Evolutionary conservation across 768 basidiomycete species (phyloP).

Genomic region (Russula virescens): DNA sequence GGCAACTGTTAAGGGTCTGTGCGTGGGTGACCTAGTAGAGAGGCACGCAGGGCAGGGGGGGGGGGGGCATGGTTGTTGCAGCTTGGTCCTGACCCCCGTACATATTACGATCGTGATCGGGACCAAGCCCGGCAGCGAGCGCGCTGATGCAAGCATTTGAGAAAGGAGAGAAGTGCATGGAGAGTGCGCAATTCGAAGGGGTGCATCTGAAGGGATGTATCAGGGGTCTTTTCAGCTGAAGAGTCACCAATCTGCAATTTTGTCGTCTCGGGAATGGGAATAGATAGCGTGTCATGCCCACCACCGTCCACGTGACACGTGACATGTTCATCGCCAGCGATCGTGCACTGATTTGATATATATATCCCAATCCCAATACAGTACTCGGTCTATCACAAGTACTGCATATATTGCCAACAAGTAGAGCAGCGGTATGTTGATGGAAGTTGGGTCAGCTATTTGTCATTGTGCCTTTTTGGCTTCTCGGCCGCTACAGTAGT

Average conservation of each 20-base stretch:
- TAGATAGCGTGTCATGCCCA: too few species aligned
- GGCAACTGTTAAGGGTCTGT: constrained; percentile 58
- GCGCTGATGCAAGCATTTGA: constrained; percentile 54
- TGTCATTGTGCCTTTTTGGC: too few species aligned
- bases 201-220: constrained; percentile 31
- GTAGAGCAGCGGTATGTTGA: too few species aligned
- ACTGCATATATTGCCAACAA: too few species aligned
- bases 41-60: constrained; percentile 35
- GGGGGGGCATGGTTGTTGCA: constrained; percentile 41
- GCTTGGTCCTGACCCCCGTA: constrained; percentile 48
- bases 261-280: too few species aligned
- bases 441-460: too few species aligned
- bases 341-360: too few species aligned
- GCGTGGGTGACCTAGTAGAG: constrained; percentile 32
- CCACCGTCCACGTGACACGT: too few species aligned
- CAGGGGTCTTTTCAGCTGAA: constrained; percentile 23
- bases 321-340: too few species aligned
- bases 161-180: constrained; percentile 31
- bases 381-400: too few species aligned
- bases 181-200: constrained; percentile 30
- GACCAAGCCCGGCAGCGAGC: constrained; percentile 62
- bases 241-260: not conserved
- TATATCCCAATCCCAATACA: too few species aligned
- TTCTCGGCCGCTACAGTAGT: too few species aligned
- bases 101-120: constrained; percentile 96